Conservation (phyloP, 2,329 filamentous ascomycete species). For the Monilinia fructigena region DNA sequence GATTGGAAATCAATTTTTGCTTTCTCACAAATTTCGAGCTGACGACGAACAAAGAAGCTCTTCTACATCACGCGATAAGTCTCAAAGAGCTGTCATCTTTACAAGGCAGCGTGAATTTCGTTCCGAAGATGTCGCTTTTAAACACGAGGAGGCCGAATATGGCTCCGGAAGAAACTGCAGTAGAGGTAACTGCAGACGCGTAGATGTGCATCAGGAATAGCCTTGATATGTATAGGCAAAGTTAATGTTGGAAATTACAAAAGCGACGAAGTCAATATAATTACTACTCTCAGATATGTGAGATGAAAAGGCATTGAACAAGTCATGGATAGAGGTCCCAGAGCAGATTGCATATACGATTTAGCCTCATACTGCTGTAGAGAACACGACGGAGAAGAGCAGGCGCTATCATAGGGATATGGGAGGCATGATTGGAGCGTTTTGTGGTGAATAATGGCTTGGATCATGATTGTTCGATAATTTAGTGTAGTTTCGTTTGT, state of each 20-base stretch:
- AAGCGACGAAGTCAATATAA: background rate
- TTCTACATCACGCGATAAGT: conserved; percentile 50
- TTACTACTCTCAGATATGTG: background rate
- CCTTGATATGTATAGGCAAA: background rate
- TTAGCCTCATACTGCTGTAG: background rate
- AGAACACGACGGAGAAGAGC: background rate
- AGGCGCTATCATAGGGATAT: conserved; percentile 1
- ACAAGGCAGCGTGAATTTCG: conserved; percentile 39
- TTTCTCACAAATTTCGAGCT: conserved; percentile 84
- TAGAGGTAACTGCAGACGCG: conserved; percentile 36
- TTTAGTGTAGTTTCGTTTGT: conserved; percentile 15
- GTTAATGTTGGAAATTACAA: conserved; percentile 3
- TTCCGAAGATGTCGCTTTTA: conserved; percentile 36
- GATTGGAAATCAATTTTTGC: conserved; percentile 86
- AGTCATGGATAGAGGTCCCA: background rate
- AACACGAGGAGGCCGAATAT: conserved; percentile 31
- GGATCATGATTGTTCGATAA: conserved; percentile 9
- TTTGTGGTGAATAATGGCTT: background rate
- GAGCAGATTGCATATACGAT: conserved; percentile 2
- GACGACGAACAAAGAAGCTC: conserved; percentile 57
- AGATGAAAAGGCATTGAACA: conserved; percentile 4
- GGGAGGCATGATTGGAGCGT: conserved; percentile 5
- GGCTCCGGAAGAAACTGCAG: conserved; percentile 31
- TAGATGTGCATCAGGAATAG: background rate
- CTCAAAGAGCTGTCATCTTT: conserved; percentile 42